Conservation (phyloP, 1,139 yeast species). For the Hansenula sp. region DNA sequence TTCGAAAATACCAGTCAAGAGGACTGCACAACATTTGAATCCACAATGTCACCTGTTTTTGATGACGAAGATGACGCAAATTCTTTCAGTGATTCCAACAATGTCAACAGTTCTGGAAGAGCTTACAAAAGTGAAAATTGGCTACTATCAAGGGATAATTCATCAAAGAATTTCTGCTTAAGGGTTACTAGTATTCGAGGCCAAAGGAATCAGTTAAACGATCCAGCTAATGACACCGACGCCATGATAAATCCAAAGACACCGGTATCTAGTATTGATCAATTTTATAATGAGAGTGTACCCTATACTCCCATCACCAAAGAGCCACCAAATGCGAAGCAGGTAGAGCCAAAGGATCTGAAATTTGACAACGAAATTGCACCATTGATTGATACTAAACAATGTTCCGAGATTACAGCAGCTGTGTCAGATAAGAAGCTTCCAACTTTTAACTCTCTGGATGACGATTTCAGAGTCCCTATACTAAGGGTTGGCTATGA, state of each 20-base stretch:
- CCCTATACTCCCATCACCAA: too few relatives aligned
- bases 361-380: too few relatives aligned
- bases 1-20: constrained; percentile 6
- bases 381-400: too few relatives aligned
- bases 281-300: too few relatives aligned
- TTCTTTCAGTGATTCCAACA: neutral
- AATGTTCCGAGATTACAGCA: neutral
- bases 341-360: too few relatives aligned
- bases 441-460: constrained; percentile 15
- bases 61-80: constrained; percentile 10
- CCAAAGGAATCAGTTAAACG: neutral
- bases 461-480: constrained; percentile 18
- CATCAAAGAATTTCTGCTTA: constrained; percentile 8
- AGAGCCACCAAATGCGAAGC: too few relatives aligned
- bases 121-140: constrained; percentile 9
- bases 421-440: neutral
- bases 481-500: constrained; percentile 16
- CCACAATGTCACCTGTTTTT: constrained; percentile 20
- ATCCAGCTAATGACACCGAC: neutral
- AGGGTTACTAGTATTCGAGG: neutral
- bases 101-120: neutral
- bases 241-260: neutral
- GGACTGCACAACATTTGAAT: constrained; percentile 19
- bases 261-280: too few relatives aligned
- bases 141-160: constrained; percentile 18